phyloP scores from a whole-genome alignment of 2,329 filamentous ascomycete species.

The Colletotrichum tropicale region DNA sequence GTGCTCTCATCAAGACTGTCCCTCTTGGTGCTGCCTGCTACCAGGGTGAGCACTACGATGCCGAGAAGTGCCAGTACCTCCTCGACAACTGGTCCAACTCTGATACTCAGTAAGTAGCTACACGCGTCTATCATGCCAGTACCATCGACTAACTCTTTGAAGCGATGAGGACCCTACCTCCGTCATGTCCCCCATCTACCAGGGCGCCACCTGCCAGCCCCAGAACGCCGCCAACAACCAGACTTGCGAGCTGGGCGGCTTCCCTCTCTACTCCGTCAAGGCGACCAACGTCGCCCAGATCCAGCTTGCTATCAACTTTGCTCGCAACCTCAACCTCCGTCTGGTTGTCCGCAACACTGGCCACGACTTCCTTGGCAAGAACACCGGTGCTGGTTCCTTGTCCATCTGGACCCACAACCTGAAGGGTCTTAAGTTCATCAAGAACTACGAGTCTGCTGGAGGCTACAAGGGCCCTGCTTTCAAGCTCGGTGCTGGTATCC shows the following conservation, averaged over 20 bases:
- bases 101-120: slow-evolving; percentile 23
- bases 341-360: slow-evolving; percentile 59
- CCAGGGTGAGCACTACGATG: slow-evolving; percentile 27
- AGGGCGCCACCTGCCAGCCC: slow-evolving; percentile 41
- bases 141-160: neutral
- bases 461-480: slow-evolving; percentile 51
- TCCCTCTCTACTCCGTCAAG: slow-evolving; percentile 46
- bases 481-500: slow-evolving; percentile 59
- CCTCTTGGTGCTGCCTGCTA: slow-evolving; percentile 38
- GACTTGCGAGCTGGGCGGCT: slow-evolving; percentile 44
- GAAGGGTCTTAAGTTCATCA: slow-evolving; percentile 35
- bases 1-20: slow-evolving; percentile 34
- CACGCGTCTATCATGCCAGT: neutral
- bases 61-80: slow-evolving; percentile 28
- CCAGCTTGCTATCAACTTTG: slow-evolving; percentile 51
- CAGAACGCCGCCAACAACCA: slow-evolving; percentile 25
- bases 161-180: slow-evolving; percentile 42
- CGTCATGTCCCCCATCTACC: slow-evolving; percentile 43
- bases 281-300: slow-evolving; percentile 46
- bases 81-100: slow-evolving; percentile 30
- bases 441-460: slow-evolving; percentile 24
- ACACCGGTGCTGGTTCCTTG: slow-evolving; percentile 54
- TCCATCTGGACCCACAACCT: slow-evolving; percentile 53
- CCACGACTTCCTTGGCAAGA: slow-evolving; percentile 58
- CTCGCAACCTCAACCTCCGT: slow-evolving; percentile 49